Conservation (phyloP, 495 filamentous ascomycete genomes). For the Penicillium fimorum region DNA sequence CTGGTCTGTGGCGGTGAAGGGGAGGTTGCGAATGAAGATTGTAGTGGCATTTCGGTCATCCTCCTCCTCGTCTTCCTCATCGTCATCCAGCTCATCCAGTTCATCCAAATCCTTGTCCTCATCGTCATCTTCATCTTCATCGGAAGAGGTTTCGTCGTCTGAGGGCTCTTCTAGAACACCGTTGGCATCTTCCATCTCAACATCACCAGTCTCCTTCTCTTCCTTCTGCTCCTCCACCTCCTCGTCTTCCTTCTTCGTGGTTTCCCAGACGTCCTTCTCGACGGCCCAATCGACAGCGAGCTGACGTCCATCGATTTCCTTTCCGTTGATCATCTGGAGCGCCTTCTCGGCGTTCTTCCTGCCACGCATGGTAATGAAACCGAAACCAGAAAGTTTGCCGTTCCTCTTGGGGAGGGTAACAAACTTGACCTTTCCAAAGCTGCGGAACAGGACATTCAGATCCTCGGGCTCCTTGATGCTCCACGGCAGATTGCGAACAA, state of each 20-base stretch:
- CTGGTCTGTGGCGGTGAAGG: conserved; percentile 80
- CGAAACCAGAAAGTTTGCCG: conserved; percentile 78
- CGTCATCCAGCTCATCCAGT: conserved; percentile 39
- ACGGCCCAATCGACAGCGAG: conserved; percentile 96
- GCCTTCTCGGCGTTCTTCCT: conserved; percentile 92
- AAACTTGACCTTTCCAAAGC: conserved; percentile 85
- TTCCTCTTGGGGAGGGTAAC: conserved; percentile 75
- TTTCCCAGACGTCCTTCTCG: conserved; percentile 82
- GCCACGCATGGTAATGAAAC: conserved; percentile 85
- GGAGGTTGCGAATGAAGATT: conserved; percentile 91
- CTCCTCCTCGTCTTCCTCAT: conserved; percentile 51
- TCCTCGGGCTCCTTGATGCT: conserved; percentile 85
- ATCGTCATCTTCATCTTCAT: conserved; percentile 31
- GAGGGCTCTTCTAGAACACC: conserved; percentile 26
- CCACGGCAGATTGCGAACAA: conserved; percentile 95
- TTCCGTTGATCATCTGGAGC: conserved; percentile 80
- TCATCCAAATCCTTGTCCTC: conserved; percentile 29
- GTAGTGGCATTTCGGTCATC: conserved; percentile 64
- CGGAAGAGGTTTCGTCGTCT: conserved; percentile 26
- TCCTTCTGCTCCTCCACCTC: conserved; percentile 31
- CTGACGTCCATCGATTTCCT: conserved; percentile 78
- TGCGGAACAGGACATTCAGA: conserved; percentile 70
- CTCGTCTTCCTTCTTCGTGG: conserved; percentile 45
- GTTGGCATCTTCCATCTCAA: conserved; percentile 39
- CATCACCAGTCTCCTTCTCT: conserved; percentile 28